Percentiles rank a stretch among this genome's conserved stretches.
Evolutionary conservation across 2,329 filamentous ascomycete species (phyloP).

Genomic region (Colletotrichum sp.): DNA sequence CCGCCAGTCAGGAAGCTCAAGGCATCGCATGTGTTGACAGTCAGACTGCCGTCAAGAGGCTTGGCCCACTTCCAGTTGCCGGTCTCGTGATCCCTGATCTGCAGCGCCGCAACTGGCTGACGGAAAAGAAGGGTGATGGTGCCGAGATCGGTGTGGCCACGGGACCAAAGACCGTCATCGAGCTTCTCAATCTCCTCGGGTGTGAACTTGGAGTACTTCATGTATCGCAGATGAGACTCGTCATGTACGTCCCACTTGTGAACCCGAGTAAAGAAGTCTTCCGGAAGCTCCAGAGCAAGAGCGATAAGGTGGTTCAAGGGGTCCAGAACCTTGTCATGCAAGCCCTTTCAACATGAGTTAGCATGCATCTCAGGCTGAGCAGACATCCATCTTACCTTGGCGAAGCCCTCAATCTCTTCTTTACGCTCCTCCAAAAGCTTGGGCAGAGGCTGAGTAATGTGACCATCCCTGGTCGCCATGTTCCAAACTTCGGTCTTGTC

Average conservation of each 20-base stretch:
- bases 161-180: slow-evolving; percentile 44
- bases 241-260: slow-evolving; percentile 63
- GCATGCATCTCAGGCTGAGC: not conserved
- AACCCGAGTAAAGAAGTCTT: slow-evolving; percentile 56
- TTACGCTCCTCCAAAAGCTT: slow-evolving; percentile 51
- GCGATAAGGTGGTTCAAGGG: slow-evolving; percentile 65
- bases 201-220: slow-evolving; percentile 58
- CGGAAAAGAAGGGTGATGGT: slow-evolving; percentile 61
- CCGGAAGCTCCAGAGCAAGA: slow-evolving; percentile 62
- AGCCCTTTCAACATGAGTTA: not conserved
- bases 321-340: slow-evolving; percentile 59
- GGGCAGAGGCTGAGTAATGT: slow-evolving; percentile 37
- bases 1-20: slow-evolving; percentile 53
- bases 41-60: slow-evolving; percentile 53
- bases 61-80: slow-evolving; percentile 55
- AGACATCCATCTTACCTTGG: slow-evolving; percentile 33
- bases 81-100: slow-evolving; percentile 52
- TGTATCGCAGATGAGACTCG: slow-evolving; percentile 67
- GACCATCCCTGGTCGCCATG: slow-evolving; percentile 36
- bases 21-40: slow-evolving; percentile 55
- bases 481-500: slow-evolving; percentile 44
- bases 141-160: slow-evolving; percentile 61
- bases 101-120: slow-evolving; percentile 61
- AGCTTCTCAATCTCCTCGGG: slow-evolving; percentile 49
- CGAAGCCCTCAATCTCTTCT: slow-evolving; percentile 61